Evolutionary conservation across 768 basidiomycete genomes (phyloP), one percentile per base, ranked within the genome.

Genomic region (Pleurotus giganteus): DNA sequence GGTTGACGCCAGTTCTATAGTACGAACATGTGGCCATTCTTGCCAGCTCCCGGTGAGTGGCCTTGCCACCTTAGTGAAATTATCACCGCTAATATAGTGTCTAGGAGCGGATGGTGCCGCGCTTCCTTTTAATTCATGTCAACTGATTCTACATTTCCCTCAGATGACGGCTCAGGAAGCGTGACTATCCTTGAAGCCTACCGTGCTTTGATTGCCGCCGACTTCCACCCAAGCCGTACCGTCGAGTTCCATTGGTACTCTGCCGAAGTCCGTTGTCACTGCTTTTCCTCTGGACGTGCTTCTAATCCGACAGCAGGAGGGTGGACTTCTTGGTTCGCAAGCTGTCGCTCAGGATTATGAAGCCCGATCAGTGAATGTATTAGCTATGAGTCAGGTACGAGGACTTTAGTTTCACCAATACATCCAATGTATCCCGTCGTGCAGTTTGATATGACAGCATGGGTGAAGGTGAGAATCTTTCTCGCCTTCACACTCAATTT

Each of bases 381-480:
- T 86, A 60, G 90, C 87, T 47, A 92, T 92, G 89, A 85, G 85
- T 64, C 91, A 92, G 78, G 88, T 89, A 68, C 60, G 56, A 19
- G 36, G 21, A 57, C 47, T 54, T 28, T 29, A 21, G 15, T 23
- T 26, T 56, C 34, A 8, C 23, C 21, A 49, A 42, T 52, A 46
- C 47, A 29, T 41, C 37, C 23, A 46, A 17, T 53, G 50, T 52
- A 53, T 52, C 37, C 46, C 17, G 37, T 34, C 55, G 34, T 52
- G 47, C 61, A 91, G 89, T 90, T 88, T 64, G 91, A 93, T 67
- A 93, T 93, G 91, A 94, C 91, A 19, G 91, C 91, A 53, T 97
- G 93, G 93, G 90, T 96, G 57, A 93, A 93, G 80, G 82, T 75
- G 19, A 77, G 77, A 64, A 64, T 57, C 29, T 64, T 72, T 36